These are phyloP conservation scores for Triticum dicoccoides DNA, from an alignment of 176 grass and related monocot species.

Conservation along the genomic window DNA sequence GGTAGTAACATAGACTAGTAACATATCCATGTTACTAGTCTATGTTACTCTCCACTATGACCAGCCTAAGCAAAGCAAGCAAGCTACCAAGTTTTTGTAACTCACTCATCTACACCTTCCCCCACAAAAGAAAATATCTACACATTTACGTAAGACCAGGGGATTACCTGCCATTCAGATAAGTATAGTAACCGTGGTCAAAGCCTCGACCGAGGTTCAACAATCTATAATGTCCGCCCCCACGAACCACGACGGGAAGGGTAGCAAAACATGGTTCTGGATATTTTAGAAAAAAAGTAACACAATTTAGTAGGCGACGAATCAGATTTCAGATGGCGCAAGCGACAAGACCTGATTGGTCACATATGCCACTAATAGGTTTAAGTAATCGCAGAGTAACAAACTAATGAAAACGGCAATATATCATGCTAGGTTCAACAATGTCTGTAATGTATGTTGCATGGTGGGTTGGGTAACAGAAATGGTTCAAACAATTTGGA, in stretches of 20 bases:
- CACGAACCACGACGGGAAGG: neutral
- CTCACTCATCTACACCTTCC: neutral
- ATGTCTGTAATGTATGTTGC: neutral
- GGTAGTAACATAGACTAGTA: too few species aligned
- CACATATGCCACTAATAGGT: neutral
- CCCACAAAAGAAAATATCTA: too few species aligned
- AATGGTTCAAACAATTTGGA: neutral
- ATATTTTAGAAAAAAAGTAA: neutral
- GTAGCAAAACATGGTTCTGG: neutral
- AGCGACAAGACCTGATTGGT: neutral
- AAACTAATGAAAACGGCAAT: neutral
- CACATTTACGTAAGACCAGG: neutral
- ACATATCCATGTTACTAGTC: too few species aligned
- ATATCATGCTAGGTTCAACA: neutral
- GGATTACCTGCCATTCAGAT: neutral
- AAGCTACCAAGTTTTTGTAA: neutral
- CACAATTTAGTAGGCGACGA: neutral
- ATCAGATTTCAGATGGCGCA: neutral
- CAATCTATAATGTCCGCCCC: neutral
- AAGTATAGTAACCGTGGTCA: neutral
- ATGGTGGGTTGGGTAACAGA: neutral
- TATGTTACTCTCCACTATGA: too few species aligned
- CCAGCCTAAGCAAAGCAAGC: too few species aligned
- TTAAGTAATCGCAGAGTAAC: neutral
- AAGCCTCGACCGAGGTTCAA: neutral